A percentile compares a stretch with the other conserved stretches of the same genome.
phyloP scores from a whole-genome alignment of 352 stramenopile species.

The Pythium brachiatum region DNA sequence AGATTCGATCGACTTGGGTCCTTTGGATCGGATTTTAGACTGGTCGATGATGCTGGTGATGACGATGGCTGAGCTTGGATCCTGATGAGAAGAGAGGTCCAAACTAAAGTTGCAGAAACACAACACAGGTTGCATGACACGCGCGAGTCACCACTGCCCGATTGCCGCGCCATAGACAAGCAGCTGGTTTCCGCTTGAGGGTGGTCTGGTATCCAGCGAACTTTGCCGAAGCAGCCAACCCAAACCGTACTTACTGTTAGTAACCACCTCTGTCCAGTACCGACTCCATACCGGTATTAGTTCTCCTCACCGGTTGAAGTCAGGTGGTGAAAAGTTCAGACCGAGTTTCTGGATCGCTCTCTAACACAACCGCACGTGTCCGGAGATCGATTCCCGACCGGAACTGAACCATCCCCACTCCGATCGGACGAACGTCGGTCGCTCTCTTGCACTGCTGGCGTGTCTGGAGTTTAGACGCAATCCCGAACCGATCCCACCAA shows the following conservation, averaged over 20 bases:
- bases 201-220: background rate
- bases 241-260: constrained; percentile 4
- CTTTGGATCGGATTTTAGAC: constrained; percentile 22
- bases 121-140: constrained; percentile 18
- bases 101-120: constrained; percentile 25
- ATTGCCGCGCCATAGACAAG: constrained; percentile 19
- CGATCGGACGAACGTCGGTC: constrained; percentile 21
- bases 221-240: constrained; percentile 14
- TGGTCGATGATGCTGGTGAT: background rate
- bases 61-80: constrained; percentile 4
- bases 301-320: constrained; percentile 5
- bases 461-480: background rate
- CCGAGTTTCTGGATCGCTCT: constrained; percentile 17
- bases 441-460: constrained; percentile 11
- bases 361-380: background rate
- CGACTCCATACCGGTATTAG: constrained; percentile 15
- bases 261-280: constrained; percentile 2
- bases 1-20: constrained; percentile 5
- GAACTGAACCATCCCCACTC: constrained; percentile 9
- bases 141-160: constrained; percentile 21
- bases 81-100: constrained; percentile 11
- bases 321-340: constrained; percentile 20
- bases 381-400: background rate
- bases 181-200: constrained; percentile 7
- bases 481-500: background rate